Evolutionary conservation across 305 asterid genomes (phyloP), one percentile per base, ranked within the genome.

Genomic region (Ilex paraguariensis): DNA sequence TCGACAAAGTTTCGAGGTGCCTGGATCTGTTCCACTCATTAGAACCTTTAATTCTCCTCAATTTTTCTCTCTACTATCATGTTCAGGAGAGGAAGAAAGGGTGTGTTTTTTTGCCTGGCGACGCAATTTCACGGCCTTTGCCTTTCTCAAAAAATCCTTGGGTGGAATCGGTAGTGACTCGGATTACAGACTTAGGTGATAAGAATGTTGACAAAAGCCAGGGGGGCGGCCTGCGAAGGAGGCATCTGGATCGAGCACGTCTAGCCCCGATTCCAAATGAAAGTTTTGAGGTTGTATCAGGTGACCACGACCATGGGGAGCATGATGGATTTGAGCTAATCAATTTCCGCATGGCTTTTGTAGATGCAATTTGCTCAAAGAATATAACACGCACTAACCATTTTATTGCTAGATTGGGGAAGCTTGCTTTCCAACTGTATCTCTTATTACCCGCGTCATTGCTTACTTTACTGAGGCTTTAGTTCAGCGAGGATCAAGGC

Each of bases 381-480:
- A 83, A 93, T 74, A 63, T 88, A 13, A 66, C 89, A 5, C 78
- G 76, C 1, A 57, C 82, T n/a, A 81, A 77, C 73, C 95, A 84
- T 70, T 77, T 82, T 68, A 80, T 93, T 6, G 82, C 84, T 17
- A 82, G 91, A 60, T 80, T 93, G 3, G 99, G 99, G 9, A 89
- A 86, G 70, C 87, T 86, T n/a, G 95, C 97, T 93, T 97, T 53
- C 97, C 96, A 1, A 75, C 75, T 10, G 95, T 93, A 32, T 79
- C 97, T 45, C 71, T 92, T 1, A 61, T 90, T 2, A 84, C 80
- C 68, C 95, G 97, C 44, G 78, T 93, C 45, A 72, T 71, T 9
- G 85, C 95, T 15, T 93, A 90, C 77, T 93, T 77, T 83, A 90
- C 99, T 0, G 99, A 93, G 81, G 99, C 86, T 54, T 63, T 93